Evolutionary conservation across 805 yeast species (phyloP).

Genomic region (Isabelozyma pseudorhagii): DNA sequence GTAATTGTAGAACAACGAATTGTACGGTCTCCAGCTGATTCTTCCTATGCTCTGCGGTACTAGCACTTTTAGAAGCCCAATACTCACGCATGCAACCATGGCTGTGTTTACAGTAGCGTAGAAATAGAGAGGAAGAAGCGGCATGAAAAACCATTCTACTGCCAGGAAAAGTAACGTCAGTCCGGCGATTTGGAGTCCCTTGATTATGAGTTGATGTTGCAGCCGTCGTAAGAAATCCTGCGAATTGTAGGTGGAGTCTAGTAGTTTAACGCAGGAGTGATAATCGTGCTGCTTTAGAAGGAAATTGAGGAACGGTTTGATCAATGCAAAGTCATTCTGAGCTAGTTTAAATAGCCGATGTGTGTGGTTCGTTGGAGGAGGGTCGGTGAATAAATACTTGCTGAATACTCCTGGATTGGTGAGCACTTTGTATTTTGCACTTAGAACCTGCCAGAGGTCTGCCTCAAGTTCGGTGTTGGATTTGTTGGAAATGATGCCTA

Average conservation of each 20-base stretch:
- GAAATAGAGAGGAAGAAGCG: constrained; percentile 8
- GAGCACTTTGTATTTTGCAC: background rate
- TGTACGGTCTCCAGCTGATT: constrained; percentile 37
- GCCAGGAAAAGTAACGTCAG: constrained; percentile 11
- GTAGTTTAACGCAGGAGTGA: constrained; percentile 19
- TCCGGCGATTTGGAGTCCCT: background rate
- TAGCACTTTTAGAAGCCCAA: constrained; percentile 5
- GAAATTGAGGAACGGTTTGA: constrained; percentile 6
- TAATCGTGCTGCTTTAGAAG: constrained; percentile 26
- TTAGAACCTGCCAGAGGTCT: constrained; percentile 8
- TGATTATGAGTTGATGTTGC: background rate
- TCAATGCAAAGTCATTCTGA: background rate
- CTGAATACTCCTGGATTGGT: constrained; percentile 6
- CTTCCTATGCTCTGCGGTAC: constrained; percentile 17
- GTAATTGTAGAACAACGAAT: constrained; percentile 19
- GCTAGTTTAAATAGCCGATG: constrained; percentile 7
- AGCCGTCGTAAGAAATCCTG: background rate
- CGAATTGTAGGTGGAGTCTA: constrained; percentile 22
- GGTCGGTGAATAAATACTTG: constrained; percentile 14
- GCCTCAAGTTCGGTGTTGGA: constrained; percentile 12
- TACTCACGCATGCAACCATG: constrained; percentile 3
- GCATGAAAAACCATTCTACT: constrained; percentile 15
- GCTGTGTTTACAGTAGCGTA: background rate
- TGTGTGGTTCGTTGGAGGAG: constrained; percentile 11
- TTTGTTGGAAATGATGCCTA: constrained; percentile 11